Base-by-base conservation (phyloP, 805 yeast species). In the Candida peoriensis region DNA sequence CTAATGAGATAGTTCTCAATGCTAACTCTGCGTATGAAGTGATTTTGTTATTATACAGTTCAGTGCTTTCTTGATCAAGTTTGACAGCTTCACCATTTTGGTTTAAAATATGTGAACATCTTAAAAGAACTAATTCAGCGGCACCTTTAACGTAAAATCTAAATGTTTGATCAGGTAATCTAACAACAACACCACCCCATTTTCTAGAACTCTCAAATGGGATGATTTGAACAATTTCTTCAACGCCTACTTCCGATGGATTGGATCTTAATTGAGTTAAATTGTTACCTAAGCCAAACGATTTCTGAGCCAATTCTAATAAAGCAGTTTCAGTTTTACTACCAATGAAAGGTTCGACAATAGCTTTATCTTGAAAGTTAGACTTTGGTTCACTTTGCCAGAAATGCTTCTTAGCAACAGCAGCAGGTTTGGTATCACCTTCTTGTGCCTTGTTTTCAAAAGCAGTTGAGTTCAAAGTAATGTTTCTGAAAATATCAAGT, bases 291-390 rank as follows among this genome's bases (percentile, higher is more conserved):
- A 73, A 56, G 18, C 70, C 69, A 41, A 87, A 67, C 29, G 70
- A 66, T 29, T 71, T 66, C 27, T 71, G 66, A 2, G 93, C 90
- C 41, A 87, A 63, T 11, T 76, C 64, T 25, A 93, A 66, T 37
- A 93, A 60, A 0, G 98, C 97, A 22, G 89, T 78, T 59, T 93
- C 99, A 4, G 98, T 94, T 58, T 93, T 93, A 38, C 94, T 85
- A 6, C 99, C 99, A 32, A 88, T 65, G 50, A 73, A 88, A 2
- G 79, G 78, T 42, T 83, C 93, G 3, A 14, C 15, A 19, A 37
- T 38, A 17, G 36, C 35, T 13, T 33, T 23, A 13, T 41, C 43
- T 16, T 33, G 26, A 16, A 31, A 15, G 2, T 17, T 14, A 10
- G 31, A 21, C 28, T 39, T 36, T 8, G 41, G 10, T 44, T 51